Conservation (phyloP, 352 stramenopile genomes). For the Pythium volutum region DNA sequence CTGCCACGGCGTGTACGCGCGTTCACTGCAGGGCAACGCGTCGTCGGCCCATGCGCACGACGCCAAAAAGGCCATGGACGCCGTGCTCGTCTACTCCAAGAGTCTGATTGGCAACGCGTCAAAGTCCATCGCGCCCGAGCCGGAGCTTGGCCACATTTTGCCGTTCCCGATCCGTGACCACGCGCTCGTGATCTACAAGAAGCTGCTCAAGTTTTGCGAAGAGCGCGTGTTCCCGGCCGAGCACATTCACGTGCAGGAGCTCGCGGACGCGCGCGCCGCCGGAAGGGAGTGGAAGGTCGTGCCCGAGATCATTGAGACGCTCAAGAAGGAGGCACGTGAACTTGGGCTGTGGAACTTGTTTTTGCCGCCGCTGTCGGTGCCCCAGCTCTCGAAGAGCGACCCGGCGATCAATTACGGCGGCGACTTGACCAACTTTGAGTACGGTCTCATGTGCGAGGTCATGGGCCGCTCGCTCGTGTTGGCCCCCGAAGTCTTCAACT, state of each 20-base stretch:
- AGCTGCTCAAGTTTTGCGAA: slow-evolving; percentile 87
- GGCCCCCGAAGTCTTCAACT: slow-evolving; percentile 96
- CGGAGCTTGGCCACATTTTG: slow-evolving; percentile 49
- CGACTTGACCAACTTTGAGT: slow-evolving; percentile 90
- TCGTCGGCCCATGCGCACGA: slow-evolving; percentile 70
- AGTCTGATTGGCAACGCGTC: slow-evolving; percentile 31
- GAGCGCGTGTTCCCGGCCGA: slow-evolving; percentile 90
- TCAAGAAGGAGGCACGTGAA: slow-evolving; percentile 90
- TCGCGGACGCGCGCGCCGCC: slow-evolving; percentile 45
- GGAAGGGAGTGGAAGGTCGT: slow-evolving; percentile 78
- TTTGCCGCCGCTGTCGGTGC: slow-evolving; percentile 63
- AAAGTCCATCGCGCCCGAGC: slow-evolving; percentile 42
- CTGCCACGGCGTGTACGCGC: slow-evolving; percentile 76
- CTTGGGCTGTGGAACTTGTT: slow-evolving; percentile 97
- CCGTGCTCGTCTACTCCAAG: slow-evolving; percentile 47
- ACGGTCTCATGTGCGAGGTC: slow-evolving; percentile 94
- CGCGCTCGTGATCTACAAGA: slow-evolving; percentile 77
- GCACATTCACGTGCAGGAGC: slow-evolving; percentile 75
- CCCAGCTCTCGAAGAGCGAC: slow-evolving; percentile 38
- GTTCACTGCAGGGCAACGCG: slow-evolving; percentile 67
- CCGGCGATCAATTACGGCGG: slow-evolving; percentile 58
- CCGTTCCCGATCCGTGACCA: slow-evolving; percentile 77
- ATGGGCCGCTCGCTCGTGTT: slow-evolving; percentile 91
- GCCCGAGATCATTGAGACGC: slow-evolving; percentile 83
- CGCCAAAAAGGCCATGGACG: slow-evolving; percentile 66